These are phyloP conservation scores for Paramecium primaurelia DNA, from an alignment of 73 alveolate genomes.

Conservation along the genomic window DNA sequence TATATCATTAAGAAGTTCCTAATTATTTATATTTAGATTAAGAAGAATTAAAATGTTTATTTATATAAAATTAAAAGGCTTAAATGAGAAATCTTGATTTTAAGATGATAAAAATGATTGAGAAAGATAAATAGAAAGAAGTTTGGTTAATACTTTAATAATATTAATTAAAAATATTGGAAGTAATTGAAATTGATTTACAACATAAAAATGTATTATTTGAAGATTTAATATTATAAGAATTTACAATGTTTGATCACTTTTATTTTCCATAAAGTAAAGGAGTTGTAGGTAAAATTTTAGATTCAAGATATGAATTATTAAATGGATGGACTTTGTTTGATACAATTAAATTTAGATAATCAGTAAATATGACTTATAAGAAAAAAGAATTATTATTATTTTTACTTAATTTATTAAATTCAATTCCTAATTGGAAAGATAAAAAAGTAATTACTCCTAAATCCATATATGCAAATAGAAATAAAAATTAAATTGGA, in stretches of 20 bases:
- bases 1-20: slow-evolving; percentile 2
- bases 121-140: neutral
- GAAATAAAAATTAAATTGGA: neutral
- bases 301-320: neutral
- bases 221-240: neutral
- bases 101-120: neutral
- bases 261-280: neutral
- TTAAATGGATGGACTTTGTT: slow-evolving; percentile 30
- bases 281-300: neutral
- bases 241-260: neutral
- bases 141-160: neutral
- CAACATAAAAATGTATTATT: neutral
- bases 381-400: neutral
- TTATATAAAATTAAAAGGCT: neutral
- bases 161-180: neutral
- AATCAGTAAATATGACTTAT: neutral
- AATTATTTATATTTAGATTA: neutral
- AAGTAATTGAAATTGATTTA: neutral
- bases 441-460: neutral
- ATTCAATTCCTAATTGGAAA: neutral
- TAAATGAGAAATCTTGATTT: neutral
- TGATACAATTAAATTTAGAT: slow-evolving; percentile 12
- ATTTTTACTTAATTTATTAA: neutral
- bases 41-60: neutral
- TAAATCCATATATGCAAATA: neutral